Percentiles rank a stretch among this genome's conserved stretches.
phyloP scores from a whole-genome alignment of 2,329 filamentous ascomycete genomes.

The Aspergillus uvarum region DNA sequence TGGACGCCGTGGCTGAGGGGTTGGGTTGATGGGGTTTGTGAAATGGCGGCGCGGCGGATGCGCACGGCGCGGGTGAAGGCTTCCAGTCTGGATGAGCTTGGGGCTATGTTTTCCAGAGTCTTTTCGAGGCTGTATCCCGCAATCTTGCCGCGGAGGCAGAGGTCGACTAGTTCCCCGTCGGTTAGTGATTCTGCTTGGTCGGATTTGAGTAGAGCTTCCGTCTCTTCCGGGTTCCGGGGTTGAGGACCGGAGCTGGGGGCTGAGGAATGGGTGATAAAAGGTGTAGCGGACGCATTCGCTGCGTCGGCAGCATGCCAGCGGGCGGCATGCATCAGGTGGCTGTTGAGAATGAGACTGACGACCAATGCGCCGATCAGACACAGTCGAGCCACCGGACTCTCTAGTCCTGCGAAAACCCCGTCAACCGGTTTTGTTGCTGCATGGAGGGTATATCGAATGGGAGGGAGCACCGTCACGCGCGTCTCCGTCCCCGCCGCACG shows the following conservation, averaged over 20 bases:
- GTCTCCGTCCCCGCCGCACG: not conserved
- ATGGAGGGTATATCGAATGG: not conserved
- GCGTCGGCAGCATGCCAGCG: not conserved
- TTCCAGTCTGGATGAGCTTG: constrained; percentile 35
- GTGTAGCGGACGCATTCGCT: not conserved
- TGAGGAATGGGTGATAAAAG: not conserved
- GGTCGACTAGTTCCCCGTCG: constrained; percentile 79
- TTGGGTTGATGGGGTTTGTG: constrained; percentile 63
- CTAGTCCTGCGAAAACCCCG: not conserved
- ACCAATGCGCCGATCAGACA: not conserved
- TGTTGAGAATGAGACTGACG: constrained; percentile 1
- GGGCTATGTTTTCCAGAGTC: constrained; percentile 63
- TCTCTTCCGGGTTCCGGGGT: not conserved
- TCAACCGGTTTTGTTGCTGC: not conserved
- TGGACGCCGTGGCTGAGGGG: constrained; percentile 75
- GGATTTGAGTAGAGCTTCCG: constrained; percentile 51
- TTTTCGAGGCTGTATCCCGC: constrained; percentile 93
- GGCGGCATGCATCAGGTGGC: constrained; percentile 2
- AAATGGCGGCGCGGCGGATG: constrained; percentile 81
- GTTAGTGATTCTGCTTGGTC: constrained; percentile 74
- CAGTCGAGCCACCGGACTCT: not conserved
- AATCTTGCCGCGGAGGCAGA: constrained; percentile 87
- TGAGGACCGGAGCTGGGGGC: not conserved
- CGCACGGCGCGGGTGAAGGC: constrained; percentile 82
- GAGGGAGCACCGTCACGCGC: not conserved